Conservation (phyloP, 257 asterid species). For the Craterostigma plantagineum region DNA sequence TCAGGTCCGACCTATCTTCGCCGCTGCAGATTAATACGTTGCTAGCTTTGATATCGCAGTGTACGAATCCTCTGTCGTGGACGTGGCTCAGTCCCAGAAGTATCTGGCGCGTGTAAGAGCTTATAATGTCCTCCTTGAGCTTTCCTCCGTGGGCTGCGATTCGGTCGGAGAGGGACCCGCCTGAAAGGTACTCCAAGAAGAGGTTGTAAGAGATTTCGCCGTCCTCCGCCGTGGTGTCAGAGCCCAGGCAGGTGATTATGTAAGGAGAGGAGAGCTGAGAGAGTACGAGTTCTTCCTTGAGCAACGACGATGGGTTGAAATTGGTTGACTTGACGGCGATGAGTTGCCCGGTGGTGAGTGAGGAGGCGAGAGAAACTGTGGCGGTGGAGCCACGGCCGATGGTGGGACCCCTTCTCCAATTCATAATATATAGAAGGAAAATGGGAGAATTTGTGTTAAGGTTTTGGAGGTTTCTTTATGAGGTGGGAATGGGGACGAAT, state of each 20-base stretch:
- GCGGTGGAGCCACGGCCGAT: constrained; percentile 80
- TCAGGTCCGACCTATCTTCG: constrained; percentile 15
- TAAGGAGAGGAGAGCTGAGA: constrained; percentile 53
- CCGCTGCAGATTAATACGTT: constrained; percentile 28
- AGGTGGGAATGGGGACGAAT: too few relatives aligned
- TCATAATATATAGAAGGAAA: constrained; percentile 11
- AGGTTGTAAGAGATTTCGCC: constrained; percentile 21
- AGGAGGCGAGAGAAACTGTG: constrained; percentile 37
- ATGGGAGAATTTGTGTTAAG: too few relatives aligned
- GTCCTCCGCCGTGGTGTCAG: constrained; percentile 18
- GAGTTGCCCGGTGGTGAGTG: constrained; percentile 25
- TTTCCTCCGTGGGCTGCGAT: constrained; percentile 33
- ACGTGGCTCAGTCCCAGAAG: constrained; percentile 42
- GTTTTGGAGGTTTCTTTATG: too few relatives aligned
- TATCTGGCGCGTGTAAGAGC: constrained; percentile 20
- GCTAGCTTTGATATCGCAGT: constrained; percentile 64
- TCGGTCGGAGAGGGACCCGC: constrained; percentile 58
- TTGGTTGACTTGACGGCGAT: constrained; percentile 64
- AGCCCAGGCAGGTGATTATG: constrained; percentile 40
- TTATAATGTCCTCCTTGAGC: constrained; percentile 23
- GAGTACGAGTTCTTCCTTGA: constrained; percentile 27
- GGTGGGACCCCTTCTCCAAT: constrained; percentile 65
- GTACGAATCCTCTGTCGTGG: constrained; percentile 38
- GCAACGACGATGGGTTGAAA: constrained; percentile 27
- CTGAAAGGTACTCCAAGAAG: constrained; percentile 53